Evolutionary conservation across 148 eudicot species (phyloP), one percentile per base, ranked within the genome.

Genomic region (Heliosperma pusillum): DNA sequence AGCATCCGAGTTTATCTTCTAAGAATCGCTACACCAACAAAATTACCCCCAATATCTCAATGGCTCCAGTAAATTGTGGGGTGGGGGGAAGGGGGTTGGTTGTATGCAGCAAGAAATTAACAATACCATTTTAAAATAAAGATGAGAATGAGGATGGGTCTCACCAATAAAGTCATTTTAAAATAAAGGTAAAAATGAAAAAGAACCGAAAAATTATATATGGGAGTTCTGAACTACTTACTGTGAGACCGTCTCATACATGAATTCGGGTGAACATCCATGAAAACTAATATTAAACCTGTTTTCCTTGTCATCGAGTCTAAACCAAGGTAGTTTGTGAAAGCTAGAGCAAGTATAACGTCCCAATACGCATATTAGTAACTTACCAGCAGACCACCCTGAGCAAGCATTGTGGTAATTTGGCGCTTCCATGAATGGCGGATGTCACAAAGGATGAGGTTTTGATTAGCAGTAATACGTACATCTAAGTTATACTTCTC

Each of bases 391-490:
- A 94, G 77, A 69, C 98, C 98, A 45, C 85, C 88, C 74, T 94
- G 92, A 64, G 96, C 96, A 83, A 94, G 98, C 76, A 88, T 82
- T 67, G 90, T 86, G 60, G 86, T 83, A 79, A 94, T 94, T 30
- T 88, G 88, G 30, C 89, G 86, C 71, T 79, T 94, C 92, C 93
- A 91, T 45, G 92, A 77, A 42, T 52, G 84, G 27, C 76, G 86
- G 60, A 95, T 85, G 83, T 85, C 96, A 76, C 98, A 92, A 70
- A 95, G 84, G 74, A 95, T 79, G 64, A 95, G 85, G 82, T 92
- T 95, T 83, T 95, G 98, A 80, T 95, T 95, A 62, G 97, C 90
- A 17, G 97, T 95, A 71, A 95, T 90, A 16, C 96, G 96, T 53
- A 92, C 97, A 83, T 86, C 85, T 89, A 95, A 81, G 47, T 90